These are phyloP conservation scores for Claviceps purpurea DNA, from an alignment of 2,329 filamentous ascomycete species.

Conservation along the genomic window DNA sequence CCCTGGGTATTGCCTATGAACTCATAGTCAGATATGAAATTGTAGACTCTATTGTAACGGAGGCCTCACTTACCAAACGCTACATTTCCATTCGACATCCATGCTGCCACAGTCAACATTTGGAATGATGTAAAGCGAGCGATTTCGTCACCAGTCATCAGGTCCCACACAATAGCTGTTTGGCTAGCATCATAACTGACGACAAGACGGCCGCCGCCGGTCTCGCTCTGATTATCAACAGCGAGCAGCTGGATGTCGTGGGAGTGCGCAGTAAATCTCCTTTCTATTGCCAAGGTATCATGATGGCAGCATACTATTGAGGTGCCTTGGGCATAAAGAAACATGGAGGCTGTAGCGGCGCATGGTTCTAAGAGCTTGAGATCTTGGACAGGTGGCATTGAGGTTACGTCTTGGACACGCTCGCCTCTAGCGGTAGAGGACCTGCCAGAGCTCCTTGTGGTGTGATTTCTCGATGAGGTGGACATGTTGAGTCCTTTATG, in stretches of 20 bases:
- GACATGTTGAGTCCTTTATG: constrained; percentile 34
- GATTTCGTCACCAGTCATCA: constrained; percentile 81
- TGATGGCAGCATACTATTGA: constrained; percentile 81
- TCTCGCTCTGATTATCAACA: constrained; percentile 83
- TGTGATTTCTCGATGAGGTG: constrained; percentile 43
- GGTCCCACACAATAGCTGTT: constrained; percentile 93
- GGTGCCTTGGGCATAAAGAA: constrained; percentile 76
- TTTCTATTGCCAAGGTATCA: constrained; percentile 79
- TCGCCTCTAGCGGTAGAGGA: constrained; percentile 32
- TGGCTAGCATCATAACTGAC: constrained; percentile 87
- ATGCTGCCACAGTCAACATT: constrained; percentile 68
- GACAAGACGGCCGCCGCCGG: constrained; percentile 70
- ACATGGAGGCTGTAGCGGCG: constrained; percentile 79
- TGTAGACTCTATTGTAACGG: too few relatives aligned
- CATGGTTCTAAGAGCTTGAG: constrained; percentile 65
- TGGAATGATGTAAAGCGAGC: constrained; percentile 90
- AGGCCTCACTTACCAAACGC: constrained; percentile 85
- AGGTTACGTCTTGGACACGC: constrained; percentile 35
- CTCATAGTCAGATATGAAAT: too few relatives aligned
- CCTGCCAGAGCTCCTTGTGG: constrained; percentile 43
- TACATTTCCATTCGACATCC: constrained; percentile 96
- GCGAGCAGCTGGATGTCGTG: constrained; percentile 74
- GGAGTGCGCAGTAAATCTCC: constrained; percentile 69
- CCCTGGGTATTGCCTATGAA: constrained; percentile 80
- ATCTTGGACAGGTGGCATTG: constrained; percentile 35